Evolutionary conservation across 2,329 filamentous ascomycete genomes (phyloP).

Genomic region (Aspergillus fructus): DNA sequence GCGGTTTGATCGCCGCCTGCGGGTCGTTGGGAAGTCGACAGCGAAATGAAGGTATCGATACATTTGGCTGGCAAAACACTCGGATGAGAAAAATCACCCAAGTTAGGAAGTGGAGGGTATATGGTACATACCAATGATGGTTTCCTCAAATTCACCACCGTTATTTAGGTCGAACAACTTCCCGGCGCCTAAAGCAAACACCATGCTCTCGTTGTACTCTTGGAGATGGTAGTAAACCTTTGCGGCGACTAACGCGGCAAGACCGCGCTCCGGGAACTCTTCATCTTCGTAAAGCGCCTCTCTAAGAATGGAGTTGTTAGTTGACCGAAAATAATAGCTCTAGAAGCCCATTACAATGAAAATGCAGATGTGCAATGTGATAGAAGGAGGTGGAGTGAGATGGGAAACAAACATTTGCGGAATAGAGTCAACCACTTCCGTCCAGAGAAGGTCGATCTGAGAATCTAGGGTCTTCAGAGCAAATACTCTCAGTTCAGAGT

Average conservation of each 20-base stretch:
- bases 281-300: conserved; percentile 98
- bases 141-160: conserved; percentile 95
- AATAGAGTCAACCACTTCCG: conserved; percentile 88
- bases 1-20: conserved; percentile 55
- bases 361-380: background rate
- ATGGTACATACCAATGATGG: conserved; percentile 72
- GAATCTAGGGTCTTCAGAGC: conserved; percentile 93
- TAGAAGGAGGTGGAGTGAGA: background rate
- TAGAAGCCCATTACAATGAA: background rate
- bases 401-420: conserved; percentile 76
- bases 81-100: conserved; percentile 10
- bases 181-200: conserved; percentile 90
- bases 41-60: conserved; percentile 92
- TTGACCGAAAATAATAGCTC: background rate
- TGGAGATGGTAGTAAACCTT: conserved; percentile 99
- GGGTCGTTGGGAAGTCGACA: conserved; percentile 61
- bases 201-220: conserved; percentile 99
- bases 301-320: conserved; percentile 50
- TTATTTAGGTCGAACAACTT: conserved; percentile 92
- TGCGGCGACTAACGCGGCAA: conserved; percentile 89
- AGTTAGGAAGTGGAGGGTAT: background rate
- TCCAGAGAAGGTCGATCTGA: conserved; percentile 96
- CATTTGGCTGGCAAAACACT: conserved; percentile 66
- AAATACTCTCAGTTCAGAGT: conserved; percentile 90
- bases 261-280: conserved; percentile 85